Percentiles rank a stretch among this genome's conserved stretches.
phyloP scores from a whole-genome alignment of 805 yeast species.

The Myxozyma geophila region DNA sequence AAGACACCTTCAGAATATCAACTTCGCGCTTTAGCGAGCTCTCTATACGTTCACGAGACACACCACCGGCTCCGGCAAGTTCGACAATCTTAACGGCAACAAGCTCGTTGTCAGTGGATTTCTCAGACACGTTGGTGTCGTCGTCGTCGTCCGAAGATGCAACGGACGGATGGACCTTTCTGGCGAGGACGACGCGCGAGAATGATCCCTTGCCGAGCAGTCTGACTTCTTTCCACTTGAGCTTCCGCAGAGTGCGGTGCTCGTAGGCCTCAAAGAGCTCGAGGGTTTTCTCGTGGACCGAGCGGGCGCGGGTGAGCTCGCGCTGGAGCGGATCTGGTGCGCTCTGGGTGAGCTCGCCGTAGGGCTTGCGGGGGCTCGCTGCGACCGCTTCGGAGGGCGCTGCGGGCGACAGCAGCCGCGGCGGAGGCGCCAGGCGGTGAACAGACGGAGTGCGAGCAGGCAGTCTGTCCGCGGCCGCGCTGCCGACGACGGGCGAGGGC shows the following conservation, averaged over 20 bases:
- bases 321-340: slow-evolving; percentile 21
- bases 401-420: slow-evolving; percentile 6
- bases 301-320: slow-evolving; percentile 26
- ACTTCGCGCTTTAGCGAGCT: slow-evolving; percentile 74
- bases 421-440: slow-evolving; percentile 13
- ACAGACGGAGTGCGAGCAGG: slow-evolving; percentile 17
- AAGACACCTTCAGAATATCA: slow-evolving; percentile 55
- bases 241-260: slow-evolving; percentile 31
- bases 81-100: slow-evolving; percentile 76
- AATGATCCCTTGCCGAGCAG: slow-evolving; percentile 51
- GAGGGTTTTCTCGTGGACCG: slow-evolving; percentile 17
- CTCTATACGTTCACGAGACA: slow-evolving; percentile 58
- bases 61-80: slow-evolving; percentile 49
- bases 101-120: slow-evolving; percentile 24
- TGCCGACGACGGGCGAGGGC: slow-evolving; percentile 38
- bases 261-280: slow-evolving; percentile 44
- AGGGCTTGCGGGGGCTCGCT: slow-evolving; percentile 4
- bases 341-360: slow-evolving; percentile 7
- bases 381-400: not conserved
- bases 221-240: slow-evolving; percentile 43
- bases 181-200: slow-evolving; percentile 48
- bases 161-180: slow-evolving; percentile 12
- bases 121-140: slow-evolving; percentile 19
- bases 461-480: slow-evolving; percentile 21
- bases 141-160: slow-evolving; percentile 13